Percentiles rank a stretch among this genome's conserved stretches.
Conservation (phyloP, 331 rosid genomes). For the Spiraea crenata region DNA sequence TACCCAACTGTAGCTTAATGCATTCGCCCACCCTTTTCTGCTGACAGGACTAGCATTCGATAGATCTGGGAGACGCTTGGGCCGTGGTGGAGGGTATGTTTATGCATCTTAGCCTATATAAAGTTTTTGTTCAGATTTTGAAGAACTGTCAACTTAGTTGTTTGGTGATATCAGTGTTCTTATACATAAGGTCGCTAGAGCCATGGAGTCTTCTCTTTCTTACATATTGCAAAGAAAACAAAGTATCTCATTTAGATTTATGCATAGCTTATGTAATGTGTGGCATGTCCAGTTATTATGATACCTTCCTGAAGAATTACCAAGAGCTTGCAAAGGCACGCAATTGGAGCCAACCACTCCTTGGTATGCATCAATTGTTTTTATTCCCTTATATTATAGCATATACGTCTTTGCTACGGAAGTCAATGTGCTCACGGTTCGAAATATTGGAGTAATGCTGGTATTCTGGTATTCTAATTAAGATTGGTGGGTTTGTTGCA, state of each 20-base stretch:
- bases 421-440: neutral
- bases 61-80: conserved; percentile 86
- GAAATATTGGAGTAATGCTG: conserved; percentile 11
- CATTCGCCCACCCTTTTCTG: conserved; percentile 23
- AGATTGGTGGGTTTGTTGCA: conserved; percentile 37
- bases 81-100: conserved; percentile 98
- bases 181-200: conserved; percentile 1
- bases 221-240: neutral
- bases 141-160: conserved; percentile 13
- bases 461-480: conserved; percentile 3
- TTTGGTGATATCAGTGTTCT: conserved; percentile 12
- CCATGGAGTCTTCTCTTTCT: neutral
- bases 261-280: conserved; percentile 1
- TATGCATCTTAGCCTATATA: conserved; percentile 20
- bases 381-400: neutral
- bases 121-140: conserved; percentile 14
- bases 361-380: conserved; percentile 49
- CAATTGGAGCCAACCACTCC: conserved; percentile 85
- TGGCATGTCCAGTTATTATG: conserved; percentile 57
- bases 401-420: conserved; percentile 17
- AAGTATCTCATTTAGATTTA: neutral
- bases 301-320: conserved; percentile 77
- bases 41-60: conserved; percentile 84
- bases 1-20: conserved; percentile 5
- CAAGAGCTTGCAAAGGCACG: conserved; percentile 63